Evolutionary conservation across 129 eudicot species (phyloP).

Genomic region (Centaurea solstitialis): DNA sequence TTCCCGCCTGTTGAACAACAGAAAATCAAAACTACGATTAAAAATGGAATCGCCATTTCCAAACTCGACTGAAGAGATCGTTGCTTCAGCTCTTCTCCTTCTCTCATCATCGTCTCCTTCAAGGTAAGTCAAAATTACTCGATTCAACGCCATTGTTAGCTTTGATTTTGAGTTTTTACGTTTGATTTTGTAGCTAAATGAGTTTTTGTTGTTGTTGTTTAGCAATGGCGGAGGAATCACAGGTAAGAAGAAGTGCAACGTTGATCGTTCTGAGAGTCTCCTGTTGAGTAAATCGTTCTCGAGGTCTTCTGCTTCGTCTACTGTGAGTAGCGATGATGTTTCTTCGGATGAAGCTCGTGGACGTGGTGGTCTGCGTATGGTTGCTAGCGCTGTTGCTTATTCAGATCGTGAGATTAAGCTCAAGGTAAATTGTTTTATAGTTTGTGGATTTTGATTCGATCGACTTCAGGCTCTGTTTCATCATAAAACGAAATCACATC

Average conservation of each 20-base stretch:
- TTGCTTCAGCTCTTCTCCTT: conserved; percentile 76
- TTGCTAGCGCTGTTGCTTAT: conserved; percentile 30
- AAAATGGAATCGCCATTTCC: conserved; percentile 49
- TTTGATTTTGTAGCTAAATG: not conserved
- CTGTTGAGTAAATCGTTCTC: conserved; percentile 29
- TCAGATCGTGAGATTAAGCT: conserved; percentile 49
- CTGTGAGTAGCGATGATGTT: conserved; percentile 41
- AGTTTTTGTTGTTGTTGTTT: conserved; percentile 8
- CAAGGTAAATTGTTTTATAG: conserved; percentile 7
- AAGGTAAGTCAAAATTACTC: conserved; percentile 18
- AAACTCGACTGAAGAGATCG: conserved; percentile 43
- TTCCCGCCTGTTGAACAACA: conserved; percentile 37
- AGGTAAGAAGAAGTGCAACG: conserved; percentile 8
- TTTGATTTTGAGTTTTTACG: not conserved
- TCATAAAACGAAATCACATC: not conserved
- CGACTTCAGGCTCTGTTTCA: conserved; percentile 7
- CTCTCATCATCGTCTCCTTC: conserved; percentile 56
- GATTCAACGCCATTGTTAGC: not conserved
- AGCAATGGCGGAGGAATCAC: conserved; percentile 18
- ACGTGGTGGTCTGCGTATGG: conserved; percentile 16
- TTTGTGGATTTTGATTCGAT: conserved; percentile 16
- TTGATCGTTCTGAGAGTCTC: conserved; percentile 29
- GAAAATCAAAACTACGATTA: not conserved
- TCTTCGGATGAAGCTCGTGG: conserved; percentile 31
- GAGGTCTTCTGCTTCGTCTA: conserved; percentile 41